Conservation (phyloP, 2,329 filamentous ascomycete genomes). For the Rutstroemia sydowiana region DNA sequence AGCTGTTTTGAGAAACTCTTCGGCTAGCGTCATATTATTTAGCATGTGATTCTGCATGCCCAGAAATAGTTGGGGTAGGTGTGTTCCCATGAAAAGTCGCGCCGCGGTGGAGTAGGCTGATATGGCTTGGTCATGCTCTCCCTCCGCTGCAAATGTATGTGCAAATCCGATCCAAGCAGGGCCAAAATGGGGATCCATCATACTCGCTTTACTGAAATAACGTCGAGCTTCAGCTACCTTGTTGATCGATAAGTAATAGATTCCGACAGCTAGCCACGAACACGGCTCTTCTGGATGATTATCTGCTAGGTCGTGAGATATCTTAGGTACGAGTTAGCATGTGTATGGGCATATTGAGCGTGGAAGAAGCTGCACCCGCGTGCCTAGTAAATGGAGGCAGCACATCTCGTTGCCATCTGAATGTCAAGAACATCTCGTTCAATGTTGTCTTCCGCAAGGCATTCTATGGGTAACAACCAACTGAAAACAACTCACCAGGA, state of each 20-base stretch:
- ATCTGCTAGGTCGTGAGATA: slow-evolving; percentile 88
- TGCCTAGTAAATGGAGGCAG: too few relatives aligned
- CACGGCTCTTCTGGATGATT: slow-evolving; percentile 85
- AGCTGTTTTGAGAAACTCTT: slow-evolving; percentile 89
- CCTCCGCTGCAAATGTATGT: slow-evolving; percentile 94
- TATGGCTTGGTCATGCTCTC: slow-evolving; percentile 96
- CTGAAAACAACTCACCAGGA: slow-evolving; percentile 43
- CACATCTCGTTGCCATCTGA: too few relatives aligned
- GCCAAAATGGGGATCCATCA: slow-evolving; percentile 96
- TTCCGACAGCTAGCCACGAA: slow-evolving; percentile 88
- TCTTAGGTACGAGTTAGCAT: neutral
- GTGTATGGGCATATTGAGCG: too few relatives aligned
- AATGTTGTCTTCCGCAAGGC: too few relatives aligned
- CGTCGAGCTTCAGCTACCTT: slow-evolving; percentile 89
- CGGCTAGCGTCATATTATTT: slow-evolving; percentile 87
- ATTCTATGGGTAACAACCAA: neutral
- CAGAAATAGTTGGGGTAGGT: slow-evolving; percentile 88
- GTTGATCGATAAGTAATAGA: slow-evolving; percentile 85
- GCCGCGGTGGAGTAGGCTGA: slow-evolving; percentile 95
- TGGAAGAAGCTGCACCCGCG: too few relatives aligned
- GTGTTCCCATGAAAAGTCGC: slow-evolving; percentile 90
- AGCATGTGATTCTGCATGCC: slow-evolving; percentile 98
- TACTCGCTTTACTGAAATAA: slow-evolving; percentile 94
- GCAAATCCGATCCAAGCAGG: slow-evolving; percentile 98
- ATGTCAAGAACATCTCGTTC: too few relatives aligned